Evolutionary conservation across 768 basidiomycete species (phyloP).

Genomic region (Boletus rubropictus): DNA sequence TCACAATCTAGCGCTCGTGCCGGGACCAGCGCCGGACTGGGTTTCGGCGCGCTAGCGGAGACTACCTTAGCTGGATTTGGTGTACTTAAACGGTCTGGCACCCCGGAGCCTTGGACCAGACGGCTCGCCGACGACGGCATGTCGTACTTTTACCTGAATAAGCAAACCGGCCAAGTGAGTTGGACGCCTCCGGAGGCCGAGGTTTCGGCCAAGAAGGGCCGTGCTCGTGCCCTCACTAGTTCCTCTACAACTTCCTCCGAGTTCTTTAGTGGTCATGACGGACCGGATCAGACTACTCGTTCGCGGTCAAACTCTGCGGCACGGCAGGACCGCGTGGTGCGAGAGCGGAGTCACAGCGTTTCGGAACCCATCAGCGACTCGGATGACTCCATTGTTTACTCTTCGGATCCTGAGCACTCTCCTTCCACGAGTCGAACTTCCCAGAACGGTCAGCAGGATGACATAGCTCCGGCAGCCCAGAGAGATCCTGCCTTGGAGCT

Average conservation of each 20-base stretch:
- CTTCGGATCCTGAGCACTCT: constrained; percentile 30
- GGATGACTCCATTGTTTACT: constrained; percentile 62
- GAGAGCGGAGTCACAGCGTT: constrained; percentile 28
- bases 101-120: constrained; percentile 79
- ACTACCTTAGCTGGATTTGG: constrained; percentile 52
- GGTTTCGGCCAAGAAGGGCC: constrained; percentile 24
- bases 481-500: constrained; percentile 36
- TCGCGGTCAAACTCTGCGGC: constrained; percentile 34
- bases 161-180: constrained; percentile 55
- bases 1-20: constrained; percentile 54
- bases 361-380: constrained; percentile 59
- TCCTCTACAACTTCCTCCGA: constrained; percentile 33
- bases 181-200: constrained; percentile 60
- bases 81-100: constrained; percentile 49
- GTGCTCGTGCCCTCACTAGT: constrained; percentile 30
- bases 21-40: constrained; percentile 48
- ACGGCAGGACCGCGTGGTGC: constrained; percentile 23
- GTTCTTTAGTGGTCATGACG: constrained; percentile 18
- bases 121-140: constrained; percentile 77
- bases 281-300: constrained; percentile 20
- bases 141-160: constrained; percentile 77
- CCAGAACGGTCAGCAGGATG: constrained; percentile 24
- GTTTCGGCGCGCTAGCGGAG: constrained; percentile 35
- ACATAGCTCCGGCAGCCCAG: constrained; percentile 12
- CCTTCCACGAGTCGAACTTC: constrained; percentile 30